Evolutionary conservation across 2,329 filamentous ascomycete species (phyloP).

Genomic region (Colletotrichum graminicola): DNA sequence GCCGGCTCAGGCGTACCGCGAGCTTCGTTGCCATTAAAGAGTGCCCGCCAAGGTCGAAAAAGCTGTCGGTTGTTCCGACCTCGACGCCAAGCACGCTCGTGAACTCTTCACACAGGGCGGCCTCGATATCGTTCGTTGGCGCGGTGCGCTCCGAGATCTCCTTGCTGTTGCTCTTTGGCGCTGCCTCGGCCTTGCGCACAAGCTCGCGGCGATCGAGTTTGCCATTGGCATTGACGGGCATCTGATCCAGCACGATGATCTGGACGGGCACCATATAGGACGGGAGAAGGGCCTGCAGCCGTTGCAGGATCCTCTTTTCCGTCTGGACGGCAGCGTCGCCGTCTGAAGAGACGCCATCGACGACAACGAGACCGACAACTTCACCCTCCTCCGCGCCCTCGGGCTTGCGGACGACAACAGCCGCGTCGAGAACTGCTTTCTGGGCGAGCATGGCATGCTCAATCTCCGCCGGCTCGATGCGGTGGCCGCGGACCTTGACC

Average conservation of each 20-base stretch:
- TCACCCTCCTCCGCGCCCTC: not conserved
- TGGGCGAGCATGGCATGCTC: slow-evolving; percentile 6
- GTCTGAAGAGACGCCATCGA: not conserved
- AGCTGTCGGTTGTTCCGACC: slow-evolving; percentile 23
- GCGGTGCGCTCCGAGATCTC: not conserved
- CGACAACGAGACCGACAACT: not conserved
- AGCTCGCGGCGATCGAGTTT: slow-evolving; percentile 43
- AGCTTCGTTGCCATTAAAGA: slow-evolving; percentile 35
- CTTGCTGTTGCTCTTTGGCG: not conserved
- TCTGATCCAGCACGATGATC: slow-evolving; percentile 30
- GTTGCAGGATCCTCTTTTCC: not conserved
- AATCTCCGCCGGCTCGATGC: slow-evolving; percentile 17
- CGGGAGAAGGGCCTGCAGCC: slow-evolving; percentile 36
- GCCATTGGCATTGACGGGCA: slow-evolving; percentile 42
- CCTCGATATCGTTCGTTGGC: slow-evolving; percentile 18
- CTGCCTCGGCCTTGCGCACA: not conserved
- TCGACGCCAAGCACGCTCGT: slow-evolving; percentile 14
- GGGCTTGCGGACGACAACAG: not conserved
- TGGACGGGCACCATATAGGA: slow-evolving; percentile 41
- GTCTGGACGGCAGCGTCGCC: not conserved
- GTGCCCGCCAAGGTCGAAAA: slow-evolving; percentile 39
- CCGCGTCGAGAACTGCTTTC: not conserved
- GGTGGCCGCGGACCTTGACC: slow-evolving; percentile 17
- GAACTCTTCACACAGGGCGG: slow-evolving; percentile 29
- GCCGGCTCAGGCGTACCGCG: slow-evolving; percentile 13